These are phyloP conservation scores for Quercus gilva DNA, from an alignment of 306 rosid genomes.

Conservation along the genomic window DNA sequence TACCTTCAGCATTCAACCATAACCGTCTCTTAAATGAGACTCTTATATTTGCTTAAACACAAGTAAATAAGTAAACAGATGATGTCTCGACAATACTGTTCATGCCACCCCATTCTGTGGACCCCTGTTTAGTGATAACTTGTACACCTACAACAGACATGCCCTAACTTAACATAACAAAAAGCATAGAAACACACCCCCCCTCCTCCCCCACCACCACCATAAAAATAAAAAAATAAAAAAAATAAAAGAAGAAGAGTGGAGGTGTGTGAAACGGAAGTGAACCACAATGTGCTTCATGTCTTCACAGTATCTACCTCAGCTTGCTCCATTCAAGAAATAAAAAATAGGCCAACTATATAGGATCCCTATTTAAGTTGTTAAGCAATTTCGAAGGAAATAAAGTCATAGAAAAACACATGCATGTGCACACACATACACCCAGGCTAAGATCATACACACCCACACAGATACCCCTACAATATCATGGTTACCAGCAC, in stretches of 20 bases:
- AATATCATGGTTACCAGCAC: background rate
- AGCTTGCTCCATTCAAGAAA: background rate
- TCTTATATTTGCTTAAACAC: background rate
- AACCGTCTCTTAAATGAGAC: background rate
- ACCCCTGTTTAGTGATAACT: background rate
- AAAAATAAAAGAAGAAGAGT: background rate
- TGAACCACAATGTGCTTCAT: constrained; percentile 2
- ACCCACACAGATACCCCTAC: no score
- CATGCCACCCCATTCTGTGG: background rate
- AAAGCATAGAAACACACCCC: background rate
- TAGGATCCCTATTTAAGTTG: background rate
- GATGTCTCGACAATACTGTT: background rate
- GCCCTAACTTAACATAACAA: background rate
- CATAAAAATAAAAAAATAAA: background rate
- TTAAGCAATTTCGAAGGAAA: background rate
- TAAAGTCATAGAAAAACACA: background rate
- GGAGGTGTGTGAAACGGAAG: background rate
- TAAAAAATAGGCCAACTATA: background rate
- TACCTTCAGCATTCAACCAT: background rate
- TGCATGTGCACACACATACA: background rate
- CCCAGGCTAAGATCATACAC: no score
- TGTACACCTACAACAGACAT: background rate
- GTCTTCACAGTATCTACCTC: background rate
- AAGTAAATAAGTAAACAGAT: background rate
- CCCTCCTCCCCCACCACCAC: no score